Conservation (phyloP, 805 yeast genomes). For the Yamadazyma laniorum region DNA sequence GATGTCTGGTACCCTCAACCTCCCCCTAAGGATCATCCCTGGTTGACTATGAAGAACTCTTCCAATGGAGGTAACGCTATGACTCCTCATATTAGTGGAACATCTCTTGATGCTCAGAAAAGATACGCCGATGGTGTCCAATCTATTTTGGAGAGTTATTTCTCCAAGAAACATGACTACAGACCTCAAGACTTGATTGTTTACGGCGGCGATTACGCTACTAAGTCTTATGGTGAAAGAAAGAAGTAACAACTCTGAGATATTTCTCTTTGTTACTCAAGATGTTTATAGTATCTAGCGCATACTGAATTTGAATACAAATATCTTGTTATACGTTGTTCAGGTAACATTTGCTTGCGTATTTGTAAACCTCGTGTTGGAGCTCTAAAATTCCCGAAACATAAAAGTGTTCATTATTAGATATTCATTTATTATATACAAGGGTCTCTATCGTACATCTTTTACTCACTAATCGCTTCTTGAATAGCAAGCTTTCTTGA, state of each 20-base stretch:
- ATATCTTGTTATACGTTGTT: too few species aligned
- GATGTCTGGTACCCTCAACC: constrained; percentile 89
- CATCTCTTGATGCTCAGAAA: constrained; percentile 75
- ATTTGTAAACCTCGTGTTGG: too few species aligned
- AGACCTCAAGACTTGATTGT: constrained; percentile 75
- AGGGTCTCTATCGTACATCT: constrained; percentile 4
- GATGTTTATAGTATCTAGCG: not conserved
- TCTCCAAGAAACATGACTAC: constrained; percentile 62
- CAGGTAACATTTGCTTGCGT: too few species aligned
- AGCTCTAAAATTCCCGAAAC: too few species aligned
- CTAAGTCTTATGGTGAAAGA: constrained; percentile 65
- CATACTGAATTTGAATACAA: too few species aligned
- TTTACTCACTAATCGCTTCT: constrained; percentile 53
- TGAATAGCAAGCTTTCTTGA: constrained; percentile 74
- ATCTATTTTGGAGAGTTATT: constrained; percentile 60
- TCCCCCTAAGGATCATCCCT: constrained; percentile 72
- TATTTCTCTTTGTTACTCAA: too few species aligned
- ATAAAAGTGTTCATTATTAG: too few species aligned
- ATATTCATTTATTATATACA: constrained; percentile 8
- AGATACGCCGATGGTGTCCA: constrained; percentile 72
- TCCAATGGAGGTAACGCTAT: constrained; percentile 78
- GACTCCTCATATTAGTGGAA: constrained; percentile 82
- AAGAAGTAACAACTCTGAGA: too few species aligned
- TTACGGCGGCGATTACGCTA: constrained; percentile 68
- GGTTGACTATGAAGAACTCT: constrained; percentile 67